Conservation (phyloP, 768 basidiomycete species). For the Lentinus tigrinus region DNA sequence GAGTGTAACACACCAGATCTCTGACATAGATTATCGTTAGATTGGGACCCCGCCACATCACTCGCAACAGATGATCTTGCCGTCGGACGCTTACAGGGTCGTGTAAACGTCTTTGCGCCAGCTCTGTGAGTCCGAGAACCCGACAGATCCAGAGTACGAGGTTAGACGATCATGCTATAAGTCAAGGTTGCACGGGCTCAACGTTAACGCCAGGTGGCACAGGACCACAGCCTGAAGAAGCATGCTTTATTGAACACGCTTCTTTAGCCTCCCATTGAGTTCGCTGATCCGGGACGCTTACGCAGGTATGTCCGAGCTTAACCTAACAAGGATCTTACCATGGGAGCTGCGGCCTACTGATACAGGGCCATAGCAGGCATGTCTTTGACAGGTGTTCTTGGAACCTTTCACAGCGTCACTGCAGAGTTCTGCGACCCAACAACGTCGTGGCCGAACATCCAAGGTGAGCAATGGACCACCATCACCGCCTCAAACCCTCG, state of each 20-base stretch:
- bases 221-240: background rate
- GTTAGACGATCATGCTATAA: no score
- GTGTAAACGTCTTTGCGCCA: background rate
- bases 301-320: background rate
- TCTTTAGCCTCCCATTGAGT: background rate
- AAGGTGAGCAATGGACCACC: background rate
- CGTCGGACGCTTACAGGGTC: background rate
- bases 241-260: background rate
- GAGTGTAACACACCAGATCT: slow-evolving; percentile 10
- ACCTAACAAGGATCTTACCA: no score
- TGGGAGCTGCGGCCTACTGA: no score
- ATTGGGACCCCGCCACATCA: slow-evolving; percentile 11
- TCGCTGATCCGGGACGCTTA: background rate
- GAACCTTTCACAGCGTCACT: background rate
- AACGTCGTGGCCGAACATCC: background rate
- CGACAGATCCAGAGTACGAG: background rate
- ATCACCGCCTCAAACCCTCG: background rate
- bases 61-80: background rate
- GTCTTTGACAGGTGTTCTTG: background rate
- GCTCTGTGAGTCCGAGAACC: background rate
- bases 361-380: background rate
- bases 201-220: background rate
- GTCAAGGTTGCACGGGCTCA: background rate
- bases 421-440: background rate
- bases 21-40: slow-evolving; percentile 1